Evolutionary conservation across 208 protist genomes (phyloP).

Genomic region (Endotrypanum monterogeii): DNA sequence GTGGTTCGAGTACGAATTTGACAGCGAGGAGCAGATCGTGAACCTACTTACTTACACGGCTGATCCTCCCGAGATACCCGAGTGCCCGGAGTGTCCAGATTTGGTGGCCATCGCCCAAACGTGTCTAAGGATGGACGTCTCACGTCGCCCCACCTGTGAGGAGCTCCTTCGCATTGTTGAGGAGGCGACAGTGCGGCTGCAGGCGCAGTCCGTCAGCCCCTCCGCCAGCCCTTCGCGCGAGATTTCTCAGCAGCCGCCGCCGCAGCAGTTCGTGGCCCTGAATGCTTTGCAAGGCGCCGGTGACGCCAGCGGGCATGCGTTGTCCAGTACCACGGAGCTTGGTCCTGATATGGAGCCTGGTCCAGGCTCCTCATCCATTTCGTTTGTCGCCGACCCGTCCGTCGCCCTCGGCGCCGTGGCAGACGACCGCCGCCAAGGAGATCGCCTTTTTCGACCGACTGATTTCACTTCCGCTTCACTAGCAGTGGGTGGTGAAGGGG

Average conservation of each 20-base stretch:
- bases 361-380: neutral
- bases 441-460: neutral
- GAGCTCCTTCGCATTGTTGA: conserved; percentile 68
- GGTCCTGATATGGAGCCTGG: neutral
- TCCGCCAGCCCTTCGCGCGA: conserved; percentile 36
- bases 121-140: conserved; percentile 64
- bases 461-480: conserved; percentile 3
- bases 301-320: neutral
- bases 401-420: neutral
- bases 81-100: conserved; percentile 72
- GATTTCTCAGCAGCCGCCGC: conserved; percentile 11
- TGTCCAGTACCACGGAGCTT: neutral
- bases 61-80: conserved; percentile 82
- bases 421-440: neutral
- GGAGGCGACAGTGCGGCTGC: conserved; percentile 47
- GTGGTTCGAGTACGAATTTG: conserved; percentile 92
- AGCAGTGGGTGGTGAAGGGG: neutral
- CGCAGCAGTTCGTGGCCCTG: too few relatives aligned
- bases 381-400: neutral
- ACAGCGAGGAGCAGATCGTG: conserved; percentile 86
- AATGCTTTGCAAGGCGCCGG: neutral
- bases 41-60: conserved; percentile 82
- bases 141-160: conserved; percentile 70
- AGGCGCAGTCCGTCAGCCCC: conserved; percentile 33
- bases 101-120: conserved; percentile 55